Base-by-base conservation (phyloP, 2,329 filamentous ascomycete genomes). In the Claviceps sp. region DNA sequence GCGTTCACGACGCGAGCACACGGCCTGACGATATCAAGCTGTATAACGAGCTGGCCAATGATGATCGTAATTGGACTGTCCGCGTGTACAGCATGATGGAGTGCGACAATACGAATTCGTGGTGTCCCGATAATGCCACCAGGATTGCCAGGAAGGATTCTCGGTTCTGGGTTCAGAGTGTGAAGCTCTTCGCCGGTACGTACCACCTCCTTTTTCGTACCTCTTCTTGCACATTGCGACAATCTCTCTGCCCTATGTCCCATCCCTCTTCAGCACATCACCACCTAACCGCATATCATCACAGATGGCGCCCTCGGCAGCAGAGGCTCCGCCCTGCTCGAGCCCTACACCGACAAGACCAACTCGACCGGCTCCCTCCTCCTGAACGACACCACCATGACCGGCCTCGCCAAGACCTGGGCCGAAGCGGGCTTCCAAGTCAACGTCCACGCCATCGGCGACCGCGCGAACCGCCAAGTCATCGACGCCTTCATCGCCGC, bases 371-470 rank as follows among this genome's bases (percentile, higher is more conserved):
- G 84, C 13, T 84, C 81, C 0, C 76, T 87, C 48, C 73, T 87
- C 36, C 77, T 85, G 51, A 83, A 84, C 61, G 74, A 77, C n/a
- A 76, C 75, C 0, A 72, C 75, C 3, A 69, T 87, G 50, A 73
- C 72, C 0, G 62, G 68, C 5, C 67, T 84, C 9, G 71, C 81
- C 2, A 67, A 65, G 11, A 64, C 75, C 30, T 87, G 83, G 83
- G 75, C 81, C 16, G 65, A 65, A 2, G 72, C 71, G 38, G 80
- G 79, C 13, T 86, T 75, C 59, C 83, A 87, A 61, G 81, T 87
- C 52, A 84, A 84, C 60, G 83, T 87, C 54, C 84, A 87, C 63
- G 83, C 82, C 47, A 87, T 87, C 53, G 84, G 84, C 8, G 84
- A 87, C 63, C 70, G 78, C 4, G 84, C 84, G 16, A 85, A 85